Evolutionary conservation across 768 basidiomycete genomes (phyloP).

Genomic region (Mycena maculata): DNA sequence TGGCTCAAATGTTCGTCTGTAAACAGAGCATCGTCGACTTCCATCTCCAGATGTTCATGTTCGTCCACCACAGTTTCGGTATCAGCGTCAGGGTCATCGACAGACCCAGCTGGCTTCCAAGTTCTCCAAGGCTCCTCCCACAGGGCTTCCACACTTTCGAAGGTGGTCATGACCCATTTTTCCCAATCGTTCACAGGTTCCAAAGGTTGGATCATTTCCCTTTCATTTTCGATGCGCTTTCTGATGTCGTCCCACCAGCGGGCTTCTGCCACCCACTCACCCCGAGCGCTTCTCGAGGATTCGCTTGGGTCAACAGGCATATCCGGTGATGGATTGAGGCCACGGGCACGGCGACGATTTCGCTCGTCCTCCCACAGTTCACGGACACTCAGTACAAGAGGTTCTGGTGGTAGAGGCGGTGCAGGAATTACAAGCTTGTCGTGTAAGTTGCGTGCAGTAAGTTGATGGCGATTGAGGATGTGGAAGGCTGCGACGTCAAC

Average conservation of each 20-base stretch:
- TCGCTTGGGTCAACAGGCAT: slow-evolving; percentile 79
- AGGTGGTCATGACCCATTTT: slow-evolving; percentile 84
- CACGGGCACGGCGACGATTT: slow-evolving; percentile 71
- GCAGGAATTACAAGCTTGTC: slow-evolving; percentile 78
- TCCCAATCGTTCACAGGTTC: slow-evolving; percentile 63
- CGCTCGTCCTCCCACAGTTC: slow-evolving; percentile 98
- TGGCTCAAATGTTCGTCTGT: slow-evolving; percentile 61
- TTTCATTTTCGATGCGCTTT: slow-evolving; percentile 66
- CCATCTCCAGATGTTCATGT: slow-evolving; percentile 41
- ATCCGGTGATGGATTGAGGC: slow-evolving; percentile 78
- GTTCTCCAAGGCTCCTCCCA: slow-evolving; percentile 75
- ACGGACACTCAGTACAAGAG: slow-evolving; percentile 87
- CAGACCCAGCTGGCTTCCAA: slow-evolving; percentile 60
- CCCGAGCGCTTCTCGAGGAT: slow-evolving; percentile 64
- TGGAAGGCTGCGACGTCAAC: slow-evolving; percentile 84
- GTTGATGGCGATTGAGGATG: slow-evolving; percentile 83
- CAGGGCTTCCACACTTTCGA: slow-evolving; percentile 89
- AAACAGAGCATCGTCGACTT: slow-evolving; percentile 66
- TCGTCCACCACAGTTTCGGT: slow-evolving; percentile 29
- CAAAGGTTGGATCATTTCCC: slow-evolving; percentile 11
- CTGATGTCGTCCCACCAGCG: slow-evolving; percentile 82
- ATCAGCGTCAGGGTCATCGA: slow-evolving; percentile 36
- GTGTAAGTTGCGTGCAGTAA: slow-evolving; percentile 70
- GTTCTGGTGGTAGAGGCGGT: slow-evolving; percentile 65
- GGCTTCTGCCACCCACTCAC: slow-evolving; percentile 78